Evolutionary conservation across 2,329 filamentous ascomycete species (phyloP), one percentile per base, ranked within the genome.

Genomic region (Sclerotinia glacialis): DNA sequence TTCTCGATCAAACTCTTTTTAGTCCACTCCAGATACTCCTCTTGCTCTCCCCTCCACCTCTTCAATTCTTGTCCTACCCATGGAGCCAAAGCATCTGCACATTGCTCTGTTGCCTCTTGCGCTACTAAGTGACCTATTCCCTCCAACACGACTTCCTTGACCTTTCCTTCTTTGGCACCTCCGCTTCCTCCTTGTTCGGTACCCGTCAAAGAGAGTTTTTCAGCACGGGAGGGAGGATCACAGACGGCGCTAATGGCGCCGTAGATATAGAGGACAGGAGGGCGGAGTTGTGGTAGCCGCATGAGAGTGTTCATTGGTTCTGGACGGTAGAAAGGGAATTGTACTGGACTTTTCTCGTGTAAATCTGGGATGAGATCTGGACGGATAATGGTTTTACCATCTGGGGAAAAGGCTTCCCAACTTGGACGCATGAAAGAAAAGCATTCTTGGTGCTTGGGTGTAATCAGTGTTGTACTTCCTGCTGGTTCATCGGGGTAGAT

Each of bases 361-460:
- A 61, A 7, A 61, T 61, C 58, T 5, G 44, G 58, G 44, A 61
- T 37, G 44, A 61, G 58, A 28, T 67, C 42, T 11, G 67, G 68
- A 65, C 69, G 61, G 58, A 73, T 76, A 9, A 84, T 67, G 40
- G 83, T 68, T 2, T 58, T 68, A 1, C 71, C 71, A 67, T 75
- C 72, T 3, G 69, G 49, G 55, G 69, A 71, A 16, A 76, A 75
- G 26, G 79, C 80, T 5, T 77, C 70, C 71, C 73, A 86, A 67
- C 85, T 84, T 0, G 87, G 85, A 0, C 90, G 84, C 70, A 91
- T 78, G 76, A 89, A 95, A 1, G 88, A 92, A 74, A 92, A 89
- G 66, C 95, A 90, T 80, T 96, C 92, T 75, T 97, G 92, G 77
- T 96, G 90, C 73, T 93, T 92, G 0, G 92, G 89, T 0, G 94